Evolutionary conservation across 106 monocot genomes (phyloP).

Genomic region (Posidonia australis): DNA sequence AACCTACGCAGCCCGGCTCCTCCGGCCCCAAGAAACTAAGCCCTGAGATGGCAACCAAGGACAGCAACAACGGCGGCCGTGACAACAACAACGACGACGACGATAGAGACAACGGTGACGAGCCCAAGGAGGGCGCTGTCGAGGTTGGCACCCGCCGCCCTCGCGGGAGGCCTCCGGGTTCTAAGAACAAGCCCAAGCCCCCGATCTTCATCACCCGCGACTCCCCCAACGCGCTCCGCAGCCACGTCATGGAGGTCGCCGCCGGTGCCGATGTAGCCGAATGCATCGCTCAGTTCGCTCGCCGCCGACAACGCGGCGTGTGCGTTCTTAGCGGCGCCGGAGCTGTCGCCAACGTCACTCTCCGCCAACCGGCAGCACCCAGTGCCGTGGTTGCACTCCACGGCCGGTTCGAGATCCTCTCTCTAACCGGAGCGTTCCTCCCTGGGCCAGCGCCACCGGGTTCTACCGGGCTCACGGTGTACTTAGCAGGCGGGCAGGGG

Average conservation of each 20-base stretch:
- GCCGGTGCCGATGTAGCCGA: slow-evolving; percentile 20
- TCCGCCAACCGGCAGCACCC: slow-evolving; percentile 23
- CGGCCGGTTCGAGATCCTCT: slow-evolving; percentile 27
- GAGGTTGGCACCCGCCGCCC: slow-evolving; percentile 18
- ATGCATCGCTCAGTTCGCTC: slow-evolving; percentile 25
- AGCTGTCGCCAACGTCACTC: slow-evolving; percentile 21
- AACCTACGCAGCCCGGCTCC: slow-evolving; percentile 10
- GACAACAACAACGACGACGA: slow-evolving; percentile 8
- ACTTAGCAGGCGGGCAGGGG: slow-evolving; percentile 25
- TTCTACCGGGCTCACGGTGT: slow-evolving; percentile 17
- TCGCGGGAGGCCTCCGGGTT: slow-evolving; percentile 20
- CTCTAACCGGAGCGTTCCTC: slow-evolving; percentile 22
- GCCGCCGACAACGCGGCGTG: slow-evolving; percentile 26
- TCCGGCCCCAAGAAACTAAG: slow-evolving; percentile 3
- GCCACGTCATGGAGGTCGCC: slow-evolving; percentile 28
- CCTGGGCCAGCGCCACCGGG: slow-evolving; percentile 20
- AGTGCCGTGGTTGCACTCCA: slow-evolving; percentile 23
- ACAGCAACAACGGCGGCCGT: neutral
- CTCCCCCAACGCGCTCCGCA: slow-evolving; percentile 26
- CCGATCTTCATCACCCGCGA: slow-evolving; percentile 26
- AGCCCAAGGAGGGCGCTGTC: slow-evolving; percentile 23
- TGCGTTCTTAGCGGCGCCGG: slow-evolving; percentile 28
- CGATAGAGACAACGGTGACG: slow-evolving; percentile 14
- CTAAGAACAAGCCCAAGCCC: slow-evolving; percentile 31
- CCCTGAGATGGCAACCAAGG: neutral